Percentiles rank a stretch among this genome's conserved stretches.
These are phyloP conservation scores for Pythium phragmiticola DNA, from an alignment of 352 stramenopile species.

Conservation along the genomic window DNA sequence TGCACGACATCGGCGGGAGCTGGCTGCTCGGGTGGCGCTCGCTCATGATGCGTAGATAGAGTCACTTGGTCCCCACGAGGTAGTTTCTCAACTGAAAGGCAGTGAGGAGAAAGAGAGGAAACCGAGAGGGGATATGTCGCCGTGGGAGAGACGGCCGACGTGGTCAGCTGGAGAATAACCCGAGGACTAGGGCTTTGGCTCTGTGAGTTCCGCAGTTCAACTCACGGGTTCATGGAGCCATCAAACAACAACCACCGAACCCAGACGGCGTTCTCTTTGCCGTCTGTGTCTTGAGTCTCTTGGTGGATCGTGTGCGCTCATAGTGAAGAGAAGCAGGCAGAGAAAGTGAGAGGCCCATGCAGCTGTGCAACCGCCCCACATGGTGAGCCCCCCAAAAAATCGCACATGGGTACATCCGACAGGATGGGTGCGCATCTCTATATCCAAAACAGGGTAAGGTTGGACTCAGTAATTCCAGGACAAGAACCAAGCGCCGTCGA, in stretches of 20 bases:
- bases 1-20: slow-evolving; percentile 26
- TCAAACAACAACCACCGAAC: not conserved
- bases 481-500: not conserved
- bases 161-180: not conserved
- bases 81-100: not conserved
- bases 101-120: not conserved
- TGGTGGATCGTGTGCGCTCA: not conserved
- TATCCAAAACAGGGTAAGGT: not conserved
- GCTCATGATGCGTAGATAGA: slow-evolving; percentile 8
- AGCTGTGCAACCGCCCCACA: not conserved
- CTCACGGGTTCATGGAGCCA: too few species aligned
- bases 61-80: not conserved
- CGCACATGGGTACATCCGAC: not conserved
- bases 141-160: not conserved
- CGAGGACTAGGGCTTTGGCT: not conserved
- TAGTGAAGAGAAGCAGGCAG: not conserved
- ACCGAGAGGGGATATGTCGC: not conserved
- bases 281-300: not conserved
- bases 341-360: not conserved
- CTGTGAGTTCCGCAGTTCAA: too few species aligned
- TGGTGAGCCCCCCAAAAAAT: not conserved
- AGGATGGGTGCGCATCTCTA: not conserved
- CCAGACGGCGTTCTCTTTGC: not conserved
- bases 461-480: too few species aligned
- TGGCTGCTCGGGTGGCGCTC: slow-evolving; percentile 1